A percentile compares a stretch with the other conserved stretches of the same genome.
These are phyloP conservation scores for Dactylorhiza incarnata DNA, from an alignment of 106 monocot species.

Conservation along the genomic window DNA sequence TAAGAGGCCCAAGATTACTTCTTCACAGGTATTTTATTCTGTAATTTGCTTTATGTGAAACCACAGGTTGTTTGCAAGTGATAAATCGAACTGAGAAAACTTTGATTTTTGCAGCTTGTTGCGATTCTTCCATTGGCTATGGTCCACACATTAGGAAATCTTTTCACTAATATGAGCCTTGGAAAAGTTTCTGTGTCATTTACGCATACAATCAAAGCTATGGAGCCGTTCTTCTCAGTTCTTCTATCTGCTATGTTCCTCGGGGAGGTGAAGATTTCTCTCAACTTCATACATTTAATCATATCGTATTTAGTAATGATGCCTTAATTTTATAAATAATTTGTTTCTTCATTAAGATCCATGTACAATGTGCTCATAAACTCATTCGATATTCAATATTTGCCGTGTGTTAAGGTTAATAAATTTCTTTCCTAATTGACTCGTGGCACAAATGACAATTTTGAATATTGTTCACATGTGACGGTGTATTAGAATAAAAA, in stretches of 20 bases:
- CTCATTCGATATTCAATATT: not conserved
- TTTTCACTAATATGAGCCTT: slow-evolving; percentile 80
- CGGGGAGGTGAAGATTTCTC: slow-evolving; percentile 44
- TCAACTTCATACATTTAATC: not conserved
- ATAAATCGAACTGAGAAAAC: not conserved
- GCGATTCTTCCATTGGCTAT: slow-evolving; percentile 66
- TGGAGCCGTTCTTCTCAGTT: slow-evolving; percentile 82
- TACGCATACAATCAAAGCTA: slow-evolving; percentile 78
- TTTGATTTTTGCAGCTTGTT: slow-evolving; percentile 29
- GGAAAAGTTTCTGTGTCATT: slow-evolving; percentile 79
- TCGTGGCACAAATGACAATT: not conserved
- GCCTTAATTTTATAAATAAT: not conserved
- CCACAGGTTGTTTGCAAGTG: not conserved
- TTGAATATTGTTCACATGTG: slow-evolving; percentile 2
- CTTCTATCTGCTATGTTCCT: slow-evolving; percentile 64
- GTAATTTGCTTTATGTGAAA: not conserved
- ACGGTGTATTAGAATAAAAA: not conserved
- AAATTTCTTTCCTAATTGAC: not conserved
- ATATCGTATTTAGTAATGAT: not conserved
- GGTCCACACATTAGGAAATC: slow-evolving; percentile 71
- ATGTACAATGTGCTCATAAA: not conserved
- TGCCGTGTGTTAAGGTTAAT: not conserved
- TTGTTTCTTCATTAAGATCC: not conserved
- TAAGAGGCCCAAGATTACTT: slow-evolving; percentile 61
- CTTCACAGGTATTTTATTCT: slow-evolving; percentile 35